Evolutionary conservation across 2,329 filamentous ascomycete genomes (phyloP).

Genomic region (Aphanocladium album): DNA sequence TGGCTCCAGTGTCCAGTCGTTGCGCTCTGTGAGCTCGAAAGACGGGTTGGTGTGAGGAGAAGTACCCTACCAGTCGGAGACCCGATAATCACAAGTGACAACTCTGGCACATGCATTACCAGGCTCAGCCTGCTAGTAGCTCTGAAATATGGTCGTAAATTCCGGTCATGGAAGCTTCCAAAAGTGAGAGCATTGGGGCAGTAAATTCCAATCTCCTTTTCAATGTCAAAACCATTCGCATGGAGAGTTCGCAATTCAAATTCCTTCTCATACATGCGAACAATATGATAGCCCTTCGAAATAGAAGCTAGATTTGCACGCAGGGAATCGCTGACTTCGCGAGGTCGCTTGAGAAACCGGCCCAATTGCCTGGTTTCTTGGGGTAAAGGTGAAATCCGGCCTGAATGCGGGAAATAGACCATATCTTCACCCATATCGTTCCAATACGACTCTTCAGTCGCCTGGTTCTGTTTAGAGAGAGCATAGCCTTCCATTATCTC

Average conservation of each 20-base stretch:
- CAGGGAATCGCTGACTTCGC: not conserved
- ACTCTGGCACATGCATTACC: constrained; percentile 59
- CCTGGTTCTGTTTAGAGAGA: not conserved
- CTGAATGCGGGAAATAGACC: constrained; percentile 32
- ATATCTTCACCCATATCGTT: constrained; percentile 21
- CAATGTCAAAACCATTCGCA: constrained; percentile 13
- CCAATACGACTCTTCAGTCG: not conserved
- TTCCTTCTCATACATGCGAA: constrained; percentile 46
- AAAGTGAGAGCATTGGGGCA: constrained; percentile 27
- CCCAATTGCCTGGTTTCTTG: constrained; percentile 15
- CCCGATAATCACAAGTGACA: constrained; percentile 64
- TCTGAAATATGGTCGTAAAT: constrained; percentile 24
- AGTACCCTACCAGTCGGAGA: constrained; percentile 62
- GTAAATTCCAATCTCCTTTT: constrained; percentile 26
- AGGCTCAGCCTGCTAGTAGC: constrained; percentile 48
- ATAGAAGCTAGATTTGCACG: not conserved
- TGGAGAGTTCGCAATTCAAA: constrained; percentile 40
- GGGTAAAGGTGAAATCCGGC: constrained; percentile 18
- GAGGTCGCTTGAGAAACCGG: constrained; percentile 18
- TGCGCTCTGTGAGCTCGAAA: constrained; percentile 19
- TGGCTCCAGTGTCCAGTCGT: constrained; percentile 27
- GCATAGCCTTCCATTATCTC: not conserved
- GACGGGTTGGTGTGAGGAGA: constrained; percentile 52
- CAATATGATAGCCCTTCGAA: constrained; percentile 28
- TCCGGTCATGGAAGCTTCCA: constrained; percentile 19